Evolutionary conservation across 805 yeast genomes (phyloP).

Genomic region (Pichia ethanolica): DNA sequence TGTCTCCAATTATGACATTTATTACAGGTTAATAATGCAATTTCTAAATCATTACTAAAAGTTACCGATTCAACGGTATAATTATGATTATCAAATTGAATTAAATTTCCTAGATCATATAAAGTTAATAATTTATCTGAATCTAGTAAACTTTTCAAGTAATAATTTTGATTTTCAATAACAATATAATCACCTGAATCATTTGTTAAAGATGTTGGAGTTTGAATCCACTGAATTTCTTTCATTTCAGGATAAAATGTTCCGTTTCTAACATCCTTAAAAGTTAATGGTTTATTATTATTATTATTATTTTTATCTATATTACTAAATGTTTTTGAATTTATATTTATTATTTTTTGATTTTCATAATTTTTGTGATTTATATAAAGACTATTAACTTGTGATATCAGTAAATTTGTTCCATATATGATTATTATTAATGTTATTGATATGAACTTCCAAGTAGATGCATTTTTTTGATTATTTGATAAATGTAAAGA

Average conservation of each 20-base stretch:
- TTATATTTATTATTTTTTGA: no score
- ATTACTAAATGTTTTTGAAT: no score
- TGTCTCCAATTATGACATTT: conserved; percentile 66
- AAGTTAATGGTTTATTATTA: conserved; percentile 27
- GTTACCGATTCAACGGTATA: conserved; percentile 45
- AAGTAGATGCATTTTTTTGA: neutral
- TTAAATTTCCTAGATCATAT: conserved; percentile 38
- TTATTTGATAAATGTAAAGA: neutral
- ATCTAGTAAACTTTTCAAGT: conserved; percentile 47
- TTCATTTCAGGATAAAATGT: conserved; percentile 46
- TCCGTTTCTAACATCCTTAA: conserved; percentile 44
- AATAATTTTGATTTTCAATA: conserved; percentile 38
- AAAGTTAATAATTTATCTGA: conserved; percentile 34
- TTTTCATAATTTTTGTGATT: neutral
- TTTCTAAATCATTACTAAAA: conserved; percentile 60
- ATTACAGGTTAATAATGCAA: conserved; percentile 55
- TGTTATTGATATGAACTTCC: conserved; percentile 6
- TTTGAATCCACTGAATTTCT: conserved; percentile 62
- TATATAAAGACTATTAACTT: conserved; percentile 6
- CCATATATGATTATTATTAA: conserved; percentile 9
- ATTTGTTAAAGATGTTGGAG: conserved; percentile 38
- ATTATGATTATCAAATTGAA: conserved; percentile 32
- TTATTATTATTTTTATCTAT: neutral
- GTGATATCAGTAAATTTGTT: conserved; percentile 8
- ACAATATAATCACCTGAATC: conserved; percentile 67